Conservation (phyloP, 371 early-diverging fungal genomes). For the Zancudomyces culisetae region DNA sequence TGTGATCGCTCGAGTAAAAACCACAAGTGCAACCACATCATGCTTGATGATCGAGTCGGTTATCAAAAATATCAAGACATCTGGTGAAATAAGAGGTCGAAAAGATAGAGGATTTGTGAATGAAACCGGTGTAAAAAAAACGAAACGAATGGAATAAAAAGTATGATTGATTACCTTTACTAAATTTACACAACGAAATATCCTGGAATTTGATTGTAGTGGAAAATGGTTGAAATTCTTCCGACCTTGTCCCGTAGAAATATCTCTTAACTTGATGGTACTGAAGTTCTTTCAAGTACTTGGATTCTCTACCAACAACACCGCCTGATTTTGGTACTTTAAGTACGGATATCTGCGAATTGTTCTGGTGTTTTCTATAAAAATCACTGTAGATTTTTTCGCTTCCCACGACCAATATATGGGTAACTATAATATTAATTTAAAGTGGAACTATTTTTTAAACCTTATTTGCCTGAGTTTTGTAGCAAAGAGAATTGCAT, state of each 20-base stretch:
- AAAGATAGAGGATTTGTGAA: too few relatives aligned
- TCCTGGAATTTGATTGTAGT: constrained; percentile 58
- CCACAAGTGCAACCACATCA: background rate
- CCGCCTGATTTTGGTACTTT: constrained; percentile 88
- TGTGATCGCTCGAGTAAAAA: too few relatives aligned
- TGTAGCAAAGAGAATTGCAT: background rate
- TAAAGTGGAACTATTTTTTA: constrained; percentile 39
- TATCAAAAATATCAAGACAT: too few relatives aligned
- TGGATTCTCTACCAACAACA: constrained; percentile 65
- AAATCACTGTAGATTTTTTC: constrained; percentile 82
- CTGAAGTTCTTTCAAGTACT: constrained; percentile 44
- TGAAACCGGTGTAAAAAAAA: too few relatives aligned
- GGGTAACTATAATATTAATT: constrained; percentile 37
- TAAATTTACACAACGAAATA: constrained; percentile 53
- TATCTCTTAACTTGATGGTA: constrained; percentile 66
- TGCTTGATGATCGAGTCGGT: background rate
- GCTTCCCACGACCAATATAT: constrained; percentile 75
- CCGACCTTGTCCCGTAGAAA: constrained; percentile 73
- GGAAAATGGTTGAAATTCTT: constrained; percentile 52
- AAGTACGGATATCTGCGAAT: constrained; percentile 38
- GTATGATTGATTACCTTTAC: constrained; percentile 34
- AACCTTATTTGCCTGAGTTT: background rate
- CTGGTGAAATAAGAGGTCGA: too few relatives aligned
- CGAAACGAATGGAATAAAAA: too few relatives aligned
- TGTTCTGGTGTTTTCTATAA: constrained; percentile 28